These are phyloP conservation scores for Melastoma malabathricum DNA, from an alignment of 345 rosid species.

Conservation along the genomic window DNA sequence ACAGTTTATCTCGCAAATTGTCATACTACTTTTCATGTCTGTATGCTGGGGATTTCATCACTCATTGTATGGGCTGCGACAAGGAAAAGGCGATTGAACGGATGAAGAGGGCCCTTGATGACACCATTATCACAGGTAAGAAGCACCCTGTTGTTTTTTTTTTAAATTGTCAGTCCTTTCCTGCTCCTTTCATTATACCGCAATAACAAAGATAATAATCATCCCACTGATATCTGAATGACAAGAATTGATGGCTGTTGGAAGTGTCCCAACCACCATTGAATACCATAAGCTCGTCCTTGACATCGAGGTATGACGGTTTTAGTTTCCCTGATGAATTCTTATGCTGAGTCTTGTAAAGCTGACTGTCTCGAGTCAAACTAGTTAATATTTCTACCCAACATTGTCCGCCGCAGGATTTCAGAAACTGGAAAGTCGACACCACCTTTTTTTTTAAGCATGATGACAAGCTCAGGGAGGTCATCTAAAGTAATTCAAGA, in stretches of 20 bases:
- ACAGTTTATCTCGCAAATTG: background rate
- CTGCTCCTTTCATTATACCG: background rate
- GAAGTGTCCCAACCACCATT: conserved; percentile 95
- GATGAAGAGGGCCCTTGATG: conserved; percentile 95
- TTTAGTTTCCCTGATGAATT: background rate
- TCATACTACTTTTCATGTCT: background rate
- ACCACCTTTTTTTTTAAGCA: conserved; percentile 98
- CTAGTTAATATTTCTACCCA: too few relatives aligned
- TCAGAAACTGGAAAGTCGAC: conserved; percentile 87
- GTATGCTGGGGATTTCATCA: conserved; percentile 7
- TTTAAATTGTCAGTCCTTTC: background rate
- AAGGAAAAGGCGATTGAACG: conserved; percentile 94
- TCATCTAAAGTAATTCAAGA: conserved; percentile 7
- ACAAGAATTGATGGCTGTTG: conserved; percentile 3
- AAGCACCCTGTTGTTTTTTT: background rate
- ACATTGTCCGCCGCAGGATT: conserved; percentile 41
- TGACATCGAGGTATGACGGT: conserved; percentile 60
- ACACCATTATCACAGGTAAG: conserved; percentile 81
- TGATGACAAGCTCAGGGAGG: conserved; percentile 75
- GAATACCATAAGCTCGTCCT: conserved; percentile 96
- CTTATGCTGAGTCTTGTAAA: too few relatives aligned
- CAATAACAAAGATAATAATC: background rate
- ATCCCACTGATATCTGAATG: background rate
- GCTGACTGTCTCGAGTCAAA: too few relatives aligned
- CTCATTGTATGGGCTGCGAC: conserved; percentile 99